Percentiles rank a stretch among this genome's conserved stretches.
These are phyloP conservation scores for Auxenochlorella protothecoides DNA, from an alignment of 139 green algal species.

Conservation along the genomic window DNA sequence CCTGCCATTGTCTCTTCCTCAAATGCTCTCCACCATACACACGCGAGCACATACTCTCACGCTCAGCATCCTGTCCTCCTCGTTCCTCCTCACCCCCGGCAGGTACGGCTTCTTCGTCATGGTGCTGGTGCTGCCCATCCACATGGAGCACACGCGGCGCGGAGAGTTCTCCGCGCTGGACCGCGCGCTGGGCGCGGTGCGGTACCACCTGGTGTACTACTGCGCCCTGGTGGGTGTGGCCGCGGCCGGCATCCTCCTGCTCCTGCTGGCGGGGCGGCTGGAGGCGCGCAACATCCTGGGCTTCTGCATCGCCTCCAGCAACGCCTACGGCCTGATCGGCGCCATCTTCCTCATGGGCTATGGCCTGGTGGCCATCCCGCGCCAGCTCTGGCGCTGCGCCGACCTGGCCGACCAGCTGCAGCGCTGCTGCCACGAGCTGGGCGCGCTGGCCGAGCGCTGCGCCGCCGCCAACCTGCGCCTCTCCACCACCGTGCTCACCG, in stretches of 20 bases:
- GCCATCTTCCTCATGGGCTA: constrained; percentile 53
- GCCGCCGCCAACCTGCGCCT: constrained; percentile 10
- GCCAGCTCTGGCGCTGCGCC: constrained; percentile 35
- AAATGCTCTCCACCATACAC: too few relatives aligned
- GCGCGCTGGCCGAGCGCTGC: constrained; percentile 22
- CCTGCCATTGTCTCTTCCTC: neutral
- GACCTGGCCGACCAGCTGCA: constrained; percentile 17
- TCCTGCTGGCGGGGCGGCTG: constrained; percentile 26
- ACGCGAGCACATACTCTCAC: too few relatives aligned
- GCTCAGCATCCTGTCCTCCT: neutral
- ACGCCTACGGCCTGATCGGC: neutral
- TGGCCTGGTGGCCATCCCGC: constrained; percentile 50
- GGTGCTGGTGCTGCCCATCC: constrained; percentile 42
- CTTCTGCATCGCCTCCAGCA: constrained; percentile 37
- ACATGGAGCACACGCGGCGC: constrained; percentile 26
- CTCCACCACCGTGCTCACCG: constrained; percentile 9
- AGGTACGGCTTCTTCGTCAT: constrained; percentile 36
- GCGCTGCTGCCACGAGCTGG: constrained; percentile 29
- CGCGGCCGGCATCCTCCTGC: constrained; percentile 24
- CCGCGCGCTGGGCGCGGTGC: constrained; percentile 15
- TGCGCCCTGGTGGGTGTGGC: constrained; percentile 24
- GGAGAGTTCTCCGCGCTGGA: constrained; percentile 33
- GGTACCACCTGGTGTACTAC: constrained; percentile 41
- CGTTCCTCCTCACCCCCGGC: neutral
- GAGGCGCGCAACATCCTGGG: constrained; percentile 35